A percentile compares a stretch with the other conserved stretches of the same genome.
Conservation (phyloP, 2,329 filamentous ascomycete species). For the Penicillium sp. region DNA sequence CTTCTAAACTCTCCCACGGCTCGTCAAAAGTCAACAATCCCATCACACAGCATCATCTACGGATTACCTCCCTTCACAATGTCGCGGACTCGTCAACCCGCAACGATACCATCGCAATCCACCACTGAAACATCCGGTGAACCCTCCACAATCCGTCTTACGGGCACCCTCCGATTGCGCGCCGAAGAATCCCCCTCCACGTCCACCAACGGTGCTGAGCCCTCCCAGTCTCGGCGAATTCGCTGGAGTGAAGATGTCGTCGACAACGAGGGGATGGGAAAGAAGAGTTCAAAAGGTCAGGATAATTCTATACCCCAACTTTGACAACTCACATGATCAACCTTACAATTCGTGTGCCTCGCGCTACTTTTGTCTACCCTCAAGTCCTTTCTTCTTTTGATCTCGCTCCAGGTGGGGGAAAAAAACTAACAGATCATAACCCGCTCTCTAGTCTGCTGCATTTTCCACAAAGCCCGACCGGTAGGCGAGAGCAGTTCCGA, state of each 20-base stretch:
- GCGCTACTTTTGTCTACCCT: too few relatives aligned
- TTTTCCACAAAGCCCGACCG: conserved; percentile 81
- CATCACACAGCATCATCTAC: too few relatives aligned
- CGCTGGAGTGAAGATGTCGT: conserved; percentile 90
- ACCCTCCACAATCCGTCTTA: conserved; percentile 18
- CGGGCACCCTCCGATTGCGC: conserved; percentile 28
- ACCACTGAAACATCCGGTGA: conserved; percentile 18
- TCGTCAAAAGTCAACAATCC: too few relatives aligned
- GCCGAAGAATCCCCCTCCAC: conserved; percentile 18
- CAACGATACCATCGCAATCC: conserved; percentile 26
- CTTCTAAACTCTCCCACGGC: too few relatives aligned
- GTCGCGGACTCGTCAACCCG: conserved; percentile 36
- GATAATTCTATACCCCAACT: neutral
- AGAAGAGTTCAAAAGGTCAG: conserved; percentile 88
- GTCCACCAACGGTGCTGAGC: conserved; percentile 6
- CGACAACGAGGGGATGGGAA: conserved; percentile 90
- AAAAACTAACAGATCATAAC: neutral
- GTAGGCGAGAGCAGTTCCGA: conserved; percentile 73
- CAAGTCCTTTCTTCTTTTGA: too few relatives aligned
- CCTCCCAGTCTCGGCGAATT: conserved; percentile 55
- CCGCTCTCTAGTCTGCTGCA: conserved; percentile 75
- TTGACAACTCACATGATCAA: neutral
- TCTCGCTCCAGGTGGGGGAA: too few relatives aligned
- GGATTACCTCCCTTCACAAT: conserved; percentile 14
- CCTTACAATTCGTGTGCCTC: too few relatives aligned